Evolutionary conservation across 176 grass and related monocot genomes (phyloP).

Genomic region (Alloteropsis semialata): DNA sequence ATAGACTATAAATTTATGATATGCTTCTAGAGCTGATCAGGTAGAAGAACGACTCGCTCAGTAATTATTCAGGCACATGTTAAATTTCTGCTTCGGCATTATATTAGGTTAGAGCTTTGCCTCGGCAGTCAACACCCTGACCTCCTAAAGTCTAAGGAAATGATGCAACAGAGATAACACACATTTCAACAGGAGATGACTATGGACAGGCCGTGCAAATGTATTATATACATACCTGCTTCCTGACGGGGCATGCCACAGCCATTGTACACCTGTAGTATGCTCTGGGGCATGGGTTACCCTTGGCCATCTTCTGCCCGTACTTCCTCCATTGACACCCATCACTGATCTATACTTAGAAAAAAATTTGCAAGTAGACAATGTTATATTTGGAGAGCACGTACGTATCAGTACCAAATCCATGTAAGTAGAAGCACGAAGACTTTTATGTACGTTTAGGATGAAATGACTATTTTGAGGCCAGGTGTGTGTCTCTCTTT

Average conservation of each 20-base stretch:
- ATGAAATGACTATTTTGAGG: not conserved
- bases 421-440: not conserved
- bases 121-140: not conserved
- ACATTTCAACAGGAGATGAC: not conserved
- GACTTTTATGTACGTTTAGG: not conserved
- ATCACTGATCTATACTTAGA: constrained; percentile 63
- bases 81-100: not conserved
- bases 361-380: not conserved
- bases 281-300: constrained; percentile 81
- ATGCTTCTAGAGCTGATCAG: not conserved
- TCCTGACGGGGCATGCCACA: constrained; percentile 74
- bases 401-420: not conserved
- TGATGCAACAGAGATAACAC: not conserved
- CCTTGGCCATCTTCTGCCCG: constrained; percentile 95
- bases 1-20: too few species aligned
- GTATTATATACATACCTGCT: constrained; percentile 53
- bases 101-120: not conserved
- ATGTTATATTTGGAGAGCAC: not conserved
- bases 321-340: constrained; percentile 98
- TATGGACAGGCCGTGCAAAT: not conserved
- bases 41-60: not conserved
- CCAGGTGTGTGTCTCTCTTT: not conserved
- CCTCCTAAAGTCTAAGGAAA: not conserved
- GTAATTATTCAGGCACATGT: not conserved
- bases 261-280: constrained; percentile 97